Evolutionary conservation across 805 yeast genomes (phyloP).

Genomic region (Debaryomyces prosopidis): DNA sequence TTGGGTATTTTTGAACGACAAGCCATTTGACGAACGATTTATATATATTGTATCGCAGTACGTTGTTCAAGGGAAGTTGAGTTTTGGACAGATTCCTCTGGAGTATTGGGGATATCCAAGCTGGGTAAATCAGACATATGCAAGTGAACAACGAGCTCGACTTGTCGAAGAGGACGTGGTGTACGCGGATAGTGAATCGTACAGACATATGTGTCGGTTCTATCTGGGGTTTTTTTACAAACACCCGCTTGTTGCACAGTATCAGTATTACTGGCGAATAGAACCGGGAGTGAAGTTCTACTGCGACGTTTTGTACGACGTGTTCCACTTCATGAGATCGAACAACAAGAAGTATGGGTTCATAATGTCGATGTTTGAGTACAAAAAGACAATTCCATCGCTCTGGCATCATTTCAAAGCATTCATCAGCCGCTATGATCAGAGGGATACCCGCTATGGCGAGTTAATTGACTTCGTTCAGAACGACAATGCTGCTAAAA

Average conservation of each 20-base stretch:
- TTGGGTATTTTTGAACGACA: slow-evolving; percentile 27
- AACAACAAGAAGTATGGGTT: slow-evolving; percentile 65
- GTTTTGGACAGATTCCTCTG: slow-evolving; percentile 60
- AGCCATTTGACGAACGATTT: slow-evolving; percentile 36
- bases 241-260: slow-evolving; percentile 56
- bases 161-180: slow-evolving; percentile 48
- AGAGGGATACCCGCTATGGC: slow-evolving; percentile 34
- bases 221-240: slow-evolving; percentile 59
- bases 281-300: slow-evolving; percentile 65
- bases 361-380: slow-evolving; percentile 65
- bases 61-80: slow-evolving; percentile 56
- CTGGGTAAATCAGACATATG: slow-evolving; percentile 6
- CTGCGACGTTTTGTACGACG: slow-evolving; percentile 66
- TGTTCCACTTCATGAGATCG: slow-evolving; percentile 57
- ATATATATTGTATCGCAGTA: slow-evolving; percentile 44
- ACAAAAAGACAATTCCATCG: slow-evolving; percentile 57
- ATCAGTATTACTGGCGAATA: slow-evolving; percentile 74
- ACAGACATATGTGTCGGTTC: slow-evolving; percentile 68
- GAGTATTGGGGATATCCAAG: slow-evolving; percentile 75
- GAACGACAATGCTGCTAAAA: slow-evolving; percentile 13
- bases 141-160: slow-evolving; percentile 14
- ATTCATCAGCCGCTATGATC: slow-evolving; percentile 38
- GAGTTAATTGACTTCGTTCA: slow-evolving; percentile 13
- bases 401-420: slow-evolving; percentile 59
- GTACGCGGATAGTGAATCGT: slow-evolving; percentile 61